A percentile compares a stretch with the other conserved stretches of the same genome.
Evolutionary conservation across 2,329 filamentous ascomycete species (phyloP).

Genomic region (Xylaria digitata): DNA sequence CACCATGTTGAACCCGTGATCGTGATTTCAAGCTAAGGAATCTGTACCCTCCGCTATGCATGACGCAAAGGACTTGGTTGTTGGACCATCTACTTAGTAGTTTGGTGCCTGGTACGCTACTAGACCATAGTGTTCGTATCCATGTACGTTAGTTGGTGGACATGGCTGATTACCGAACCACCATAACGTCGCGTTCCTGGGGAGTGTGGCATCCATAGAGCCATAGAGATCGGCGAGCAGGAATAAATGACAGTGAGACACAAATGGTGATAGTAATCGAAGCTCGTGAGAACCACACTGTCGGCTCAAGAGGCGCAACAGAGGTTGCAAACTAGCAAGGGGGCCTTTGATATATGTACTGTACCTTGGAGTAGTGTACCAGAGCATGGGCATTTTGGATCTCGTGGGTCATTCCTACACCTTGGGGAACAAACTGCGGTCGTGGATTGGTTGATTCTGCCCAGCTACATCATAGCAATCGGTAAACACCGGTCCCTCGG

Average conservation of each 20-base stretch:
- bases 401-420: constrained; percentile 18
- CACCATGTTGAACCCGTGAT: constrained; percentile 12
- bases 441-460: constrained; percentile 11
- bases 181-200: constrained; percentile 20
- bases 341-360: constrained; percentile 15
- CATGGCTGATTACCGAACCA: constrained; percentile 13
- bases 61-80: constrained; percentile 20
- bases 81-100: constrained; percentile 6
- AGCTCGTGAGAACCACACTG: constrained; percentile 11
- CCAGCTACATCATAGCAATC: constrained; percentile 14
- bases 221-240: constrained; percentile 16
- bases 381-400: constrained; percentile 6
- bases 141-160: neutral
- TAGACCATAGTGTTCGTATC: constrained; percentile 3
- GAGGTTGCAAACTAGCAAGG: constrained; percentile 7
- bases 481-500: constrained; percentile 21
- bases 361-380: constrained; percentile 22
- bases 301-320: constrained; percentile 9
- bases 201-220: constrained; percentile 28
- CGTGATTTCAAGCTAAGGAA: constrained; percentile 8
- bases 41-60: constrained; percentile 1
- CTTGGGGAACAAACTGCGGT: constrained; percentile 12
- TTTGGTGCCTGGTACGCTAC: constrained; percentile 16
- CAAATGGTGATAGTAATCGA: constrained; percentile 1
- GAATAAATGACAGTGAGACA: constrained; percentile 6